Evolutionary conservation across 495 filamentous ascomycete genomes (phyloP).

Genomic region (Tuber brumale): DNA sequence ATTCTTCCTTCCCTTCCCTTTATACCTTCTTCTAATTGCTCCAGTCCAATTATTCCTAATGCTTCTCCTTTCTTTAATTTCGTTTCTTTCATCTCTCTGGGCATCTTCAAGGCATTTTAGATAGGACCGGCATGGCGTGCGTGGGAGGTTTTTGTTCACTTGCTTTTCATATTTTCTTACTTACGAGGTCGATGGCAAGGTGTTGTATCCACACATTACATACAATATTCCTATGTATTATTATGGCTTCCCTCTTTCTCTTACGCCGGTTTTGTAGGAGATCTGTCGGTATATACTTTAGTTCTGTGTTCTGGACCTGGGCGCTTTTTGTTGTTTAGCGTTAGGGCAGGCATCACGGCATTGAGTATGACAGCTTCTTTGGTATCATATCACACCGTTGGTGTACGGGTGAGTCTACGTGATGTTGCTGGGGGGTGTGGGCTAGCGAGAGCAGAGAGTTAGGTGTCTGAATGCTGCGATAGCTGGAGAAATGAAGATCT

Average conservation of each 20-base stretch:
- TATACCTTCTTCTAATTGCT: neutral
- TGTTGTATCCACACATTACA: neutral
- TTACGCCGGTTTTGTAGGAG: neutral
- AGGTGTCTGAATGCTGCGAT: neutral
- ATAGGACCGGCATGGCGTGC: constrained; percentile 2
- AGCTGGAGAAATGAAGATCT: neutral
- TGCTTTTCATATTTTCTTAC: neutral
- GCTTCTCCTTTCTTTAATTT: neutral
- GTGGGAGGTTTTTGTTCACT: neutral
- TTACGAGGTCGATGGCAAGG: constrained; percentile 1
- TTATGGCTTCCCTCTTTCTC: neutral
- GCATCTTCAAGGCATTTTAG: constrained; percentile 3
- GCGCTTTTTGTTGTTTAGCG: neutral
- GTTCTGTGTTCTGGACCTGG: neutral
- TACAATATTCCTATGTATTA: constrained; percentile 3
- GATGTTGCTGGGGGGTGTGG: neutral
- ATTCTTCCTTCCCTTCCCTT: neutral
- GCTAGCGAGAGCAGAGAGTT: neutral
- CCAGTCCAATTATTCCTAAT: neutral
- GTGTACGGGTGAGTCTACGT: neutral
- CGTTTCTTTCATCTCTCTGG: neutral
- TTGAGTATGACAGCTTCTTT: neutral
- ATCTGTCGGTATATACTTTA: neutral
- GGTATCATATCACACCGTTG: neutral
- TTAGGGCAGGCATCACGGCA: neutral